Percentiles rank a stretch among this genome's conserved stretches.
Evolutionary conservation across 2,329 filamentous ascomycete species (phyloP).

Genomic region (Beauveria pseudobassiana): DNA sequence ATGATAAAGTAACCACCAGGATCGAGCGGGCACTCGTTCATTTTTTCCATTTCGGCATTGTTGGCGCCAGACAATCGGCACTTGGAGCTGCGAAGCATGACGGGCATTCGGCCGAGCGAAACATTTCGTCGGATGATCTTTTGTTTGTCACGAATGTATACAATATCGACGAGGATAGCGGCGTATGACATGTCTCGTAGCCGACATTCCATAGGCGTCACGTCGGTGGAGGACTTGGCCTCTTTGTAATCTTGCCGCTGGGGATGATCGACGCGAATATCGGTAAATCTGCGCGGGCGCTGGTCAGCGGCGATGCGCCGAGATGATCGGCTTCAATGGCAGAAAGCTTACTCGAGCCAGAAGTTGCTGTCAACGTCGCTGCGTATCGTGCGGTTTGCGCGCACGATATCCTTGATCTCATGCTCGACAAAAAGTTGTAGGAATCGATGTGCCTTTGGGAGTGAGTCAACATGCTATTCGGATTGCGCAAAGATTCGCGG

Average conservation of each 20-base stretch:
- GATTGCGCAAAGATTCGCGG: background rate
- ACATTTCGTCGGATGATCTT: constrained; percentile 69
- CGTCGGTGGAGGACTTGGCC: constrained; percentile 59
- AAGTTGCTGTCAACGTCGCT: constrained; percentile 92
- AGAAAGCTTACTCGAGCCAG: constrained; percentile 60
- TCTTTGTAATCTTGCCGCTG: constrained; percentile 71
- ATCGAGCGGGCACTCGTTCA: constrained; percentile 94
- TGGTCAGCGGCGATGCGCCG: background rate
- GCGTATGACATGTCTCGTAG: constrained; percentile 97
- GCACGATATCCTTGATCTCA: constrained; percentile 93
- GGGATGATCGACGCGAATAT: constrained; percentile 80
- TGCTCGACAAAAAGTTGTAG: constrained; percentile 98
- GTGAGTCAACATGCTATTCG: background rate
- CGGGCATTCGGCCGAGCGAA: constrained; percentile 81
- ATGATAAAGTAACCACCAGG: constrained; percentile 98
- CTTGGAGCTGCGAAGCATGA: constrained; percentile 95
- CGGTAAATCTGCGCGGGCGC: constrained; percentile 51
- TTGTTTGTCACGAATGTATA: constrained; percentile 76
- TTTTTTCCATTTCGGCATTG: constrained; percentile 78
- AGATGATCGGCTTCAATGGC: background rate
- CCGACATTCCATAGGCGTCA: constrained; percentile 94
- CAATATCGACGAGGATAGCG: constrained; percentile 86
- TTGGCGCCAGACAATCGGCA: constrained; percentile 79
- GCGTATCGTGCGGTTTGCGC: constrained; percentile 78
- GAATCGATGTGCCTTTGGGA: constrained; percentile 74